phyloP scores from a whole-genome alignment of 768 basidiomycete species.

The Boletus tomentosulus region DNA sequence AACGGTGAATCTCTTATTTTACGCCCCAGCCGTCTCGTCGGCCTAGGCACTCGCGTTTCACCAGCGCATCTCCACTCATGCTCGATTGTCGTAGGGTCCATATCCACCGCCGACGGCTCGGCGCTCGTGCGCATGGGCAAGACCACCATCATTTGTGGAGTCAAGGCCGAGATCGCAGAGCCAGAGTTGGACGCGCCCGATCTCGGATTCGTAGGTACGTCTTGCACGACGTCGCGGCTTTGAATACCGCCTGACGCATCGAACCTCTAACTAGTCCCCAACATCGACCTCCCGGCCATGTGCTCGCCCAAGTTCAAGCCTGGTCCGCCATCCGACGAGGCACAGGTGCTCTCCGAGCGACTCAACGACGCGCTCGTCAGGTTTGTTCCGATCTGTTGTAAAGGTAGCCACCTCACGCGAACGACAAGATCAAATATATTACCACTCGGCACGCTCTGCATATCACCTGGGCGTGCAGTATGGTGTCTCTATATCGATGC shows the following conservation, averaged over 20 bases:
- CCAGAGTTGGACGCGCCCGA: conserved; percentile 74
- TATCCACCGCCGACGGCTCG: conserved; percentile 91
- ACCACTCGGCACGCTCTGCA: conserved; percentile 66
- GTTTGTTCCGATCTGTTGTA: conserved; percentile 37
- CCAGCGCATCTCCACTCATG: neutral
- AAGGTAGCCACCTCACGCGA: neutral
- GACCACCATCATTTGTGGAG: conserved; percentile 93
- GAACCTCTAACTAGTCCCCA: conserved; percentile 61
- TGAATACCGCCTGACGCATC: neutral
- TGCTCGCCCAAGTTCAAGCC: conserved; percentile 94
- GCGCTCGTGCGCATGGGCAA: conserved; percentile 87
- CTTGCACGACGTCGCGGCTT: neutral
- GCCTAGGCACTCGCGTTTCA: neutral
- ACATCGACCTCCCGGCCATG: conserved; percentile 89
- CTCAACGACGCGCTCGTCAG: conserved; percentile 73
- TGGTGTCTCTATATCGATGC: conserved; percentile 97
- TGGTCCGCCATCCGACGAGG: conserved; percentile 92
- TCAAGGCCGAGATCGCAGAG: conserved; percentile 93
- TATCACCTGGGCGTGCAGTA: conserved; percentile 72
- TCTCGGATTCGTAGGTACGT: conserved; percentile 79
- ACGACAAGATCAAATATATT: conserved; percentile 58
- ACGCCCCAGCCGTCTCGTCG: too few relatives aligned
- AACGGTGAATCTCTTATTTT: conserved; percentile 54
- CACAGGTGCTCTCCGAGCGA: conserved; percentile 83
- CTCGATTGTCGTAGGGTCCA: conserved; percentile 57